These are phyloP conservation scores for Nannochloris sp. DNA, from an alignment of 139 green algal genomes.

Conservation along the genomic window DNA sequence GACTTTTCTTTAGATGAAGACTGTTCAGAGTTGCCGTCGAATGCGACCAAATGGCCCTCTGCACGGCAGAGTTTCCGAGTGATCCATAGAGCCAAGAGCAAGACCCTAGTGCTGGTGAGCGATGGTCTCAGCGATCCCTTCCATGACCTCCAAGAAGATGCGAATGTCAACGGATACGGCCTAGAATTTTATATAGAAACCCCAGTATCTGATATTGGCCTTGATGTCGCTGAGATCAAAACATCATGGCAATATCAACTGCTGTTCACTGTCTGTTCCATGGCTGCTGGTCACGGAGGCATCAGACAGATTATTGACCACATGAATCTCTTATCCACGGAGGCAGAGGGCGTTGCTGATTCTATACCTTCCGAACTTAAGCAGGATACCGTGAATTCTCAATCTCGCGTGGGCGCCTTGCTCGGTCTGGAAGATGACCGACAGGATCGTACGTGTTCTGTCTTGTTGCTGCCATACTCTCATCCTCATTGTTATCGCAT, in stretches of 20 bases:
- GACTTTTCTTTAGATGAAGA: slow-evolving; percentile 32
- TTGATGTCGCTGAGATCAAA: slow-evolving; percentile 33
- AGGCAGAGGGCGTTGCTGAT: slow-evolving; percentile 45
- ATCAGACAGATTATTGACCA: slow-evolving; percentile 49
- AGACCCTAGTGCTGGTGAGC: slow-evolving; percentile 33
- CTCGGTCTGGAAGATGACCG: slow-evolving; percentile 33
- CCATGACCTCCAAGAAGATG: slow-evolving; percentile 38
- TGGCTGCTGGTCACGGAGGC: slow-evolving; percentile 48
- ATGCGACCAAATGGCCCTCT: slow-evolving; percentile 37
- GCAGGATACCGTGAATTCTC: slow-evolving; percentile 22
- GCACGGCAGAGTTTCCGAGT: slow-evolving; percentile 36
- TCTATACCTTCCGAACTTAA: slow-evolving; percentile 26
- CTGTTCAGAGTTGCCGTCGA: slow-evolving; percentile 5
- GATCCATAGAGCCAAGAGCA: slow-evolving; percentile 31
- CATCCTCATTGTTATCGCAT: not conserved
- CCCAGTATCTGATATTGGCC: slow-evolving; percentile 32
- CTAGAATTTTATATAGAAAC: slow-evolving; percentile 58
- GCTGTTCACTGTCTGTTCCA: slow-evolving; percentile 45
- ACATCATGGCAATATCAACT: slow-evolving; percentile 52
- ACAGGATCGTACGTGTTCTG: not conserved
- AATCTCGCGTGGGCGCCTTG: slow-evolving; percentile 38
- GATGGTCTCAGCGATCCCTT: slow-evolving; percentile 51
- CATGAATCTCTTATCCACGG: slow-evolving; percentile 50
- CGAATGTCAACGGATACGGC: slow-evolving; percentile 51
- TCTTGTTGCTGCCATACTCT: not conserved